Evolutionary conservation across 371 early-diverging fungal genomes (phyloP), one percentile per base, ranked within the genome.

Genomic region (Dichotomocladium elegans): DNA sequence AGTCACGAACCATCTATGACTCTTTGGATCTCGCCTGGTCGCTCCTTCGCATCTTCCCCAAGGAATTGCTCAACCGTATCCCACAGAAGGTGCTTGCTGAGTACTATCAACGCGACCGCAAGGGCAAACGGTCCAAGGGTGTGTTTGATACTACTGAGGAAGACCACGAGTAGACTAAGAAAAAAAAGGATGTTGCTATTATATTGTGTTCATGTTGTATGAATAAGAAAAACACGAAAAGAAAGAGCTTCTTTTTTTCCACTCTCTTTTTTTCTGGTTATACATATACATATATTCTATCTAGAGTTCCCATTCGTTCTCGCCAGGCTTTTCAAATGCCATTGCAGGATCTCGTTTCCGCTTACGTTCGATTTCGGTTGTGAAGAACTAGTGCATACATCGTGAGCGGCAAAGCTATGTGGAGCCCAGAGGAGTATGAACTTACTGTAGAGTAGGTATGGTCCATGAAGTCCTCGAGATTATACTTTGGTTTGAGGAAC

Each of bases 51-150:
- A 96, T 99, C 71, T 99, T 99, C 93, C 99, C 99, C 67, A 96
- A 97, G 86, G 99, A 99, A 70, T 84, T 99, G 89, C 89, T 99
- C 37, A 99, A 99, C 83, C 94, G 99, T 77, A 99, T 99, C 68
- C 99, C 99, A 50, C 91, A 93, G 59, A 93, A 96, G 65, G 77
- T 97, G 47, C 78, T 99, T 45, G 87, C 91, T 56, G 96, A 99
- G 72, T 99, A 83, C 69, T 98, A 99, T 81, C 89, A 87, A 47
- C 85, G 94, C 51, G 88, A 88, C 22, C 87, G 88, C 65, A 85
- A 80, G 62, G 68, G 63, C 19, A 77, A 77, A 61, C 67, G 72
- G 51, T 70, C 75, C 40, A 71, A 77, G 60, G 73, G 74, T 47
- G 76, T 68, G 17, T 72, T 71, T 53, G 73, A 77, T 55, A 77